Percentiles rank a stretch among this genome's conserved stretches.
These are phyloP conservation scores for Bonia amplexicaulis DNA, from an alignment of 176 grass and related monocot species.

Conservation along the genomic window DNA sequence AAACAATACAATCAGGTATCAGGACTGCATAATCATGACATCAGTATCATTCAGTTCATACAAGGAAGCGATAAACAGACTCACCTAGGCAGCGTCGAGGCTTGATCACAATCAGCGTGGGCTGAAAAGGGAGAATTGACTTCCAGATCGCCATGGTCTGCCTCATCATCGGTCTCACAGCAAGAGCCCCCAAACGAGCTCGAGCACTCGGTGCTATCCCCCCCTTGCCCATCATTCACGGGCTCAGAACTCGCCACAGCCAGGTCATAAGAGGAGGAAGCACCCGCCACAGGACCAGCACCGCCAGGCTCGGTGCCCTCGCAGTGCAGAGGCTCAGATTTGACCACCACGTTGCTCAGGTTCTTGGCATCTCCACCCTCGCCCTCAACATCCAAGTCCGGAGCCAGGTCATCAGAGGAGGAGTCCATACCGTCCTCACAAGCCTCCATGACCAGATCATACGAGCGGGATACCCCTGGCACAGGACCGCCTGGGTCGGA, in stretches of 20 bases:
- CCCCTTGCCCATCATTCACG: slow-evolving; percentile 19
- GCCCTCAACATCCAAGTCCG: neutral
- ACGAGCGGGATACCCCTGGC: neutral
- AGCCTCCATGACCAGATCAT: neutral
- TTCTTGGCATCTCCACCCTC: neutral
- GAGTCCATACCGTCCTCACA: neutral
- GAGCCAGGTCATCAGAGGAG: neutral
- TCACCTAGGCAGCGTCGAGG: slow-evolving; percentile 47
- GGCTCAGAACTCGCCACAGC: neutral
- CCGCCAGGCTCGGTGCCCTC: neutral
- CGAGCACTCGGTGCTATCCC: slow-evolving; percentile 64
- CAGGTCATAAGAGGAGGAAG: neutral
- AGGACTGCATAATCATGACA: slow-evolving; percentile 11
- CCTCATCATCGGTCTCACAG: slow-evolving; percentile 52
- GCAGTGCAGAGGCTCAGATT: neutral
- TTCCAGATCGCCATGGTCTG: slow-evolving; percentile 45
- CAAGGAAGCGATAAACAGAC: slow-evolving; percentile 3
- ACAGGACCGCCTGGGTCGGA: neutral
- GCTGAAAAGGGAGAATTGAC: slow-evolving; percentile 50
- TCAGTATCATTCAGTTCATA: neutral
- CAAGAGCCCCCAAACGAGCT: slow-evolving; percentile 74
- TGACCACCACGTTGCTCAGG: neutral
- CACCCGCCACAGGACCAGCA: neutral
- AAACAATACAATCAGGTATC: neutral
- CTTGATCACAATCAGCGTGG: slow-evolving; percentile 14